These are phyloP conservation scores for Eucalyptus lansdowneana DNA, from an alignment of 345 rosid genomes.

Conservation along the genomic window DNA sequence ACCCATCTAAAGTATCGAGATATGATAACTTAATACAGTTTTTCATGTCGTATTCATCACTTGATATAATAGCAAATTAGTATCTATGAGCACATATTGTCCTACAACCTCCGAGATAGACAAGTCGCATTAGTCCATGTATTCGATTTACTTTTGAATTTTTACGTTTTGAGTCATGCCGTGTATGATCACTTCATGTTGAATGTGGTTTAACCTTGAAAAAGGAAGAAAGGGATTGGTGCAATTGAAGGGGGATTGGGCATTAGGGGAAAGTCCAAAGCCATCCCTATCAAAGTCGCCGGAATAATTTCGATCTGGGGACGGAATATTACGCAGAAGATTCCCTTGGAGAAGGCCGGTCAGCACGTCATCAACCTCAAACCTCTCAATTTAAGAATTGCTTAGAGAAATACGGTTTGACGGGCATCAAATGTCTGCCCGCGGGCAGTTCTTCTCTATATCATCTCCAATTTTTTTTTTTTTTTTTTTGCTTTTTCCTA, in stretches of 20 bases:
- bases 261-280: neutral
- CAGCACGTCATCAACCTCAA: neutral
- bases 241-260: neutral
- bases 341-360: constrained; percentile 1
- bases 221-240: neutral
- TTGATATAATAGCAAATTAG: fast-evolving
- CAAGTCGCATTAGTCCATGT: neutral
- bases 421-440: neutral
- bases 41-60: fast-evolving
- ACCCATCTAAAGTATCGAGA: neutral
- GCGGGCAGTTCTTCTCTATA: neutral
- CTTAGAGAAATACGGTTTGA: neutral
- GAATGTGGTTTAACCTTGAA: neutral
- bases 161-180: neutral
- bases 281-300: neutral
- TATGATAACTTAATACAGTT: neutral
- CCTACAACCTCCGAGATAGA: neutral
- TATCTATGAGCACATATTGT: fast-evolving
- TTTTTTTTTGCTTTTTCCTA: neutral
- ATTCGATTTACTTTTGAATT: neutral
- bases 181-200: neutral
- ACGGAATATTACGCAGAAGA: constrained; percentile 13
- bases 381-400: neutral
- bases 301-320: neutral
- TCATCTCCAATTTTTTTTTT: neutral